Percentiles rank a stretch among this genome's conserved stretches.
Evolutionary conservation across 176 grass and related monocot species (phyloP).

Genomic region (Phragmites australis): DNA sequence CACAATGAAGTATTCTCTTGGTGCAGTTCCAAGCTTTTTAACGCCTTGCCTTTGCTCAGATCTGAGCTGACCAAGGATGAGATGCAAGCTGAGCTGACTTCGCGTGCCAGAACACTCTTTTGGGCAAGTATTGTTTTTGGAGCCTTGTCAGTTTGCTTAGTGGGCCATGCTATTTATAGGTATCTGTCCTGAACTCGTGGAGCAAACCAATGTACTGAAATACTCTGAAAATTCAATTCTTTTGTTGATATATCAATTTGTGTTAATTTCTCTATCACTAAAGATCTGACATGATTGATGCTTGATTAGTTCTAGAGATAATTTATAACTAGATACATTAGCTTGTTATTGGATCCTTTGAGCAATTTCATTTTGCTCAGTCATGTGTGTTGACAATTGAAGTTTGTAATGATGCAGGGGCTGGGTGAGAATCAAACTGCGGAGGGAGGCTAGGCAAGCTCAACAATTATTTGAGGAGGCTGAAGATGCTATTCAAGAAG

Average conservation of each 20-base stretch:
- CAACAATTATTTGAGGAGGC: slow-evolving; percentile 50
- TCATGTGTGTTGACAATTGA: slow-evolving; percentile 11
- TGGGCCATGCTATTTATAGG: slow-evolving; percentile 79
- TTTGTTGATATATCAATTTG: background rate
- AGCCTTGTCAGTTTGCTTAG: slow-evolving; percentile 66
- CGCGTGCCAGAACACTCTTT: slow-evolving; percentile 51
- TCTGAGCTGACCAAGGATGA: slow-evolving; percentile 86
- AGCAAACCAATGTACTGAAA: background rate
- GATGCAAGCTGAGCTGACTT: slow-evolving; percentile 68
- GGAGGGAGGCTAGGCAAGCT: slow-evolving; percentile 52
- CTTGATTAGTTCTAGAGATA: slow-evolving; percentile 25
- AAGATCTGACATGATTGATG: background rate
- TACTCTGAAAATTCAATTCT: slow-evolving; percentile 8
- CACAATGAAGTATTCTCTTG: slow-evolving; percentile 10
- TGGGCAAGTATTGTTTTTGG: slow-evolving; percentile 81
- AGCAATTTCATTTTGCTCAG: slow-evolving; percentile 4
- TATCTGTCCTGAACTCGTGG: slow-evolving; percentile 31
- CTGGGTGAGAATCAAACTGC: slow-evolving; percentile 60
- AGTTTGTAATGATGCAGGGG: slow-evolving; percentile 52
- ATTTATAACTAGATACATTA: background rate
- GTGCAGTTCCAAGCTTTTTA: slow-evolving; percentile 31
- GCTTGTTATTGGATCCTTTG: background rate
- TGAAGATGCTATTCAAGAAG: slow-evolving; percentile 29
- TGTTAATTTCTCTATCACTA: background rate
- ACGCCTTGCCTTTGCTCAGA: slow-evolving; percentile 48